Evolutionary conservation across 352 stramenopile genomes (phyloP).

Genomic region (Phytopythium montanum): DNA sequence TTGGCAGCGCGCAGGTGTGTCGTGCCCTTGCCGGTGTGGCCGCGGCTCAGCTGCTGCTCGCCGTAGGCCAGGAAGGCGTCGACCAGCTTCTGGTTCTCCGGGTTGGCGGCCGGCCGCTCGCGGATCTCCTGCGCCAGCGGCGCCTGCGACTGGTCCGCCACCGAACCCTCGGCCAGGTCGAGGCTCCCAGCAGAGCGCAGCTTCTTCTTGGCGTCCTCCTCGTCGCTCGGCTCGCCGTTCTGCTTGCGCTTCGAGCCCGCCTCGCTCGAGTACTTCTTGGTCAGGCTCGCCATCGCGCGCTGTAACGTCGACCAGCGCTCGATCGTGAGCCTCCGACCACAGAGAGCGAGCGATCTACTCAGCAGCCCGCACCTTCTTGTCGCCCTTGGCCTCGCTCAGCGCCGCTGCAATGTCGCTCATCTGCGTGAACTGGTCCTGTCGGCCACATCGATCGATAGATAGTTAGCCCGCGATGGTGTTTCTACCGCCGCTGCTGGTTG

Average conservation of each 20-base stretch:
- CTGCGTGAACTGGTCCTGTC: conserved; percentile 5
- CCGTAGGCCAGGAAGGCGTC: conserved; percentile 69
- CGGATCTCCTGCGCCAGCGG: conserved; percentile 52
- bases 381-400: neutral
- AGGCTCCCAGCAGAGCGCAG: conserved; percentile 6
- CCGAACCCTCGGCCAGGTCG: conserved; percentile 26
- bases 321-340: neutral
- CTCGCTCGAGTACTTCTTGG: conserved; percentile 4
- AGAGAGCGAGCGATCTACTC: neutral
- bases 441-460: neutral
- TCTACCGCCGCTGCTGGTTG: no score
- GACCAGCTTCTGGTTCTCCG: conserved; percentile 72
- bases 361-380: neutral
- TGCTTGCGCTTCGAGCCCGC: conserved; percentile 8
- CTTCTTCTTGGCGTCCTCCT: conserved; percentile 10
- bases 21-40: conserved; percentile 73
- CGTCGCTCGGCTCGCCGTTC: conserved; percentile 6
- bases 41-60: conserved; percentile 45
- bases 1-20: conserved; percentile 64
- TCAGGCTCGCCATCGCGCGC: neutral
- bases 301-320: neutral
- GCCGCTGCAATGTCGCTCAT: conserved; percentile 1
- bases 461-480: no score
- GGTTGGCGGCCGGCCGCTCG: conserved; percentile 31
- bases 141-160: conserved; percentile 48